Evolutionary conservation across 2,329 filamentous ascomycete genomes (phyloP).

Genomic region (Trichophyton schoenleinii): DNA sequence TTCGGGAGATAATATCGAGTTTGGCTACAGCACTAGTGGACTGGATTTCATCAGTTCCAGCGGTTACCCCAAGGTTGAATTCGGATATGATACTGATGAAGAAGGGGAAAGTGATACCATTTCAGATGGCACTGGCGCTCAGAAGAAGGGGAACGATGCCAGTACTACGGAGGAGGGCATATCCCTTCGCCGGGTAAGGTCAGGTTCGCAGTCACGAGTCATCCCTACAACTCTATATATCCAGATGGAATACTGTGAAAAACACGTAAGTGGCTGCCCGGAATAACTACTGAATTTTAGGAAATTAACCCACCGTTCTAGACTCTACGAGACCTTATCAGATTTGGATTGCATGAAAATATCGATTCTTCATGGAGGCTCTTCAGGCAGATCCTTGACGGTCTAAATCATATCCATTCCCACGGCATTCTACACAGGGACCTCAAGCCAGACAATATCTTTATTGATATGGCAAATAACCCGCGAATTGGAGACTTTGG

Average conservation of each 20-base stretch:
- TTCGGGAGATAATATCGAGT: slow-evolving; percentile 38
- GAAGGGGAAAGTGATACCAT: slow-evolving; percentile 25
- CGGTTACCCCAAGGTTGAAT: slow-evolving; percentile 63
- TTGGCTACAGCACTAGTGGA: slow-evolving; percentile 61
- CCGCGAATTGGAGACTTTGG: slow-evolving; percentile 97
- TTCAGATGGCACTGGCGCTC: slow-evolving; percentile 22
- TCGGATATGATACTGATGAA: slow-evolving; percentile 50
- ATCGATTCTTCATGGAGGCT: slow-evolving; percentile 74
- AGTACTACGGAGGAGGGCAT: slow-evolving; percentile 19
- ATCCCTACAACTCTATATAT: slow-evolving; percentile 77
- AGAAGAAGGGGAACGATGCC: slow-evolving; percentile 7
- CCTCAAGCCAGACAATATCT: slow-evolving; percentile 93
- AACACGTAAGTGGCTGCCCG: slow-evolving; percentile 44
- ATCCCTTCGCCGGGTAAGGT: slow-evolving; percentile 32
- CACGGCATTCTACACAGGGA: slow-evolving; percentile 91
- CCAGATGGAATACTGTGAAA: slow-evolving; percentile 98
- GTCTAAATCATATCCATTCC: slow-evolving; percentile 76
- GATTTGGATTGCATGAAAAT: slow-evolving; percentile 59
- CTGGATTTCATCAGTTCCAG: slow-evolving; percentile 89
- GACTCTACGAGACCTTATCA: slow-evolving; percentile 81
- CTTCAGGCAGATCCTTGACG: slow-evolving; percentile 83
- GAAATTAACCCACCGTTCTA: slow-evolving; percentile 17
- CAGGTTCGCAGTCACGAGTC: slow-evolving; percentile 39
- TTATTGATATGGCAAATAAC: slow-evolving; percentile 80
- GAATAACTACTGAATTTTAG: slow-evolving; percentile 7